phyloP scores from a whole-genome alignment of 139 green algal genomes.

The Coccomyxa sp. region DNA sequence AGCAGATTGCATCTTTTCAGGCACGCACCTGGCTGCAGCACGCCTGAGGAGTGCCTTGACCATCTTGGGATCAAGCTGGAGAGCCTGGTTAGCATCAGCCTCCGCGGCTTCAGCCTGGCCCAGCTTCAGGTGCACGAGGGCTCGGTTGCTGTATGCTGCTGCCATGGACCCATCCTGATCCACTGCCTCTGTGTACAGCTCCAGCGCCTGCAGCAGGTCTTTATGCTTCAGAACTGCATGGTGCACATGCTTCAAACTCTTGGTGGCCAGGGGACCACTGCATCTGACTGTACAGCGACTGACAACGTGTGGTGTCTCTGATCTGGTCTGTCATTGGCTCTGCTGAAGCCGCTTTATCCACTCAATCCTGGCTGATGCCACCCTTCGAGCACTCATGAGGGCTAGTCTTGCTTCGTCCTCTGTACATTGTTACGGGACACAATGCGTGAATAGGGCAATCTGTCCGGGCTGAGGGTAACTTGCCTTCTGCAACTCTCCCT shows the following conservation, averaged over 20 bases:
- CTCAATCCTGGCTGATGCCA: no score
- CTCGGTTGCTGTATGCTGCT: constrained; percentile 73
- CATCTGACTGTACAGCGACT: no score
- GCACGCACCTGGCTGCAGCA: constrained; percentile 36
- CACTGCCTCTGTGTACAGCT: constrained; percentile 48
- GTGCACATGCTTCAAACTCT: not conserved
- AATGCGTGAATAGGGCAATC: not conserved
- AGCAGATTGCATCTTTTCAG: no score
- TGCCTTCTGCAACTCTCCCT: constrained; percentile 47
- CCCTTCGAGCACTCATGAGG: no score
- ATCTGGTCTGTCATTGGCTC: no score
- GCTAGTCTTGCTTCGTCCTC: no score
- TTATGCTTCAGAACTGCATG: no score
- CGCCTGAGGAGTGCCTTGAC: constrained; percentile 74
- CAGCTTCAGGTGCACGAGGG: constrained; percentile 70
- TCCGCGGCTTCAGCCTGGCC: constrained; percentile 41
- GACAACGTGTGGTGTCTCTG: no score
- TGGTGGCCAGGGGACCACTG: no score
- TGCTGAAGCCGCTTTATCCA: not conserved
- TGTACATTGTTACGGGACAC: not conserved
- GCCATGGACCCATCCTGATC: constrained; percentile 31
- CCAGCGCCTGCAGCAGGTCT: constrained; percentile 18
- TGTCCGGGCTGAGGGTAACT: not conserved
- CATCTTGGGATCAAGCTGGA: constrained; percentile 49
- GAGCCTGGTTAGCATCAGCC: constrained; percentile 47